Conservation (phyloP, 1,284 basidiomycete species). For the Gomphus sp. region DNA sequence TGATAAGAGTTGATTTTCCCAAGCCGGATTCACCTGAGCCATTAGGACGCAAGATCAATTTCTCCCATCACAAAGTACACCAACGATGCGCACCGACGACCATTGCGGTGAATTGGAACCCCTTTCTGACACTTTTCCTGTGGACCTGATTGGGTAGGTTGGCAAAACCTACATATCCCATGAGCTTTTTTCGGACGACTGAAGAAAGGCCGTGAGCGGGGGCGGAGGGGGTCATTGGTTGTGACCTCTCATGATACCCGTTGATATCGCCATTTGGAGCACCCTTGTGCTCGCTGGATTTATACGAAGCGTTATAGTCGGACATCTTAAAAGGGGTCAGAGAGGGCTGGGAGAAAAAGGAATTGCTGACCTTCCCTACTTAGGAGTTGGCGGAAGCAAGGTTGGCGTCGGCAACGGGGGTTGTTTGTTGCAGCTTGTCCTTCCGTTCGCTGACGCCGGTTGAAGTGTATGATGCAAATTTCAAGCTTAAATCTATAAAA, state of each 20-base stretch:
- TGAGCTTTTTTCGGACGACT: conserved; percentile 85
- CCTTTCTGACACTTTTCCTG: conserved; percentile 91
- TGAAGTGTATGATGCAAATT: background rate
- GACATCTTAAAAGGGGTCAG: conserved; percentile 4
- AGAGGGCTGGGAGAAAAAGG: background rate
- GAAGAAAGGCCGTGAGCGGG: conserved; percentile 31
- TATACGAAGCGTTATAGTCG: conserved; percentile 4
- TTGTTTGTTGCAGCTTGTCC: conserved; percentile 7
- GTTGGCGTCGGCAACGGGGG: background rate
- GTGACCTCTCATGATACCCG: conserved; percentile 1
- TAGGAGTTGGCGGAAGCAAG: background rate
- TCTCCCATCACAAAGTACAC: background rate
- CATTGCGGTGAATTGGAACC: conserved; percentile 95
- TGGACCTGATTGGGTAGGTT: conserved; percentile 97
- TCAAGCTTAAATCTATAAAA: background rate
- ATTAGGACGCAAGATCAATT: background rate
- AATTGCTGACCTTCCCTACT: background rate
- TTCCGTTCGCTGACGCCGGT: background rate
- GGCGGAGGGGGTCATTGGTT: conserved; percentile 31
- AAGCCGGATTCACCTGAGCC: conserved; percentile 86
- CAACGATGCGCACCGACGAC: conserved; percentile 74
- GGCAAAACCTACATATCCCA: conserved; percentile 85
- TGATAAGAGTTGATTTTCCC: conserved; percentile 95
- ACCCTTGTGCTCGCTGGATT: background rate
- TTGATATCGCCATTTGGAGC: conserved; percentile 1